Conservation (phyloP, 495 filamentous ascomycete species). For the Podospora sp. region DNA sequence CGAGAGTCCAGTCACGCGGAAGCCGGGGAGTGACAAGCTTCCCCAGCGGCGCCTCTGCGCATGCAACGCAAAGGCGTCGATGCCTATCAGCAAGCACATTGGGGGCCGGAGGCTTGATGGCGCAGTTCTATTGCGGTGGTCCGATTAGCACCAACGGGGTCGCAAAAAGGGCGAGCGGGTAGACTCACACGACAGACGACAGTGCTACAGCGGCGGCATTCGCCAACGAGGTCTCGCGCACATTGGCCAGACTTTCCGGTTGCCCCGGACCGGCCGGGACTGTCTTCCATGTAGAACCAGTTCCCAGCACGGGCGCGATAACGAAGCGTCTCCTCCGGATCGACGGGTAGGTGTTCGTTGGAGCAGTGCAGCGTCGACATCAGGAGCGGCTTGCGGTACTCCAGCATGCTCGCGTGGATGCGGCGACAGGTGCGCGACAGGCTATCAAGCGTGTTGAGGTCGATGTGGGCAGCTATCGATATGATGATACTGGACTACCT, state of each 20-base stretch:
- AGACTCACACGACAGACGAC: constrained; percentile 74
- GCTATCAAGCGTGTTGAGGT: constrained; percentile 81
- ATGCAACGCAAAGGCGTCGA: constrained; percentile 75
- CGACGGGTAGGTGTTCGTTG: constrained; percentile 60
- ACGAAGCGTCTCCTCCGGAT: constrained; percentile 51
- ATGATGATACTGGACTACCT: constrained; percentile 65
- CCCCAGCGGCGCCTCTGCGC: constrained; percentile 65
- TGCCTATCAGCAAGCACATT: constrained; percentile 66
- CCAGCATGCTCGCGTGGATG: constrained; percentile 71
- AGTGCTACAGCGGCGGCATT: constrained; percentile 75
- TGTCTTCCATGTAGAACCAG: constrained; percentile 55
- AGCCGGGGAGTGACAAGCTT: constrained; percentile 40
- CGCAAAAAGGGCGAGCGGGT: neutral
- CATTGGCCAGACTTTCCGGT: constrained; percentile 72
- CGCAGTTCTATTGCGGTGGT: constrained; percentile 71
- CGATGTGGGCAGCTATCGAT: constrained; percentile 71
- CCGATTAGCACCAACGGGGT: neutral
- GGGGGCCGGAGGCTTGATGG: constrained; percentile 70
- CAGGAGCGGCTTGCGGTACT: constrained; percentile 71
- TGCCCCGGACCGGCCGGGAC: constrained; percentile 31
- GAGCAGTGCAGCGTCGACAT: constrained; percentile 75
- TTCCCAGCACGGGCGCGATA: constrained; percentile 54
- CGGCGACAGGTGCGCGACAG: constrained; percentile 80
- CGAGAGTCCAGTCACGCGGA: constrained; percentile 30
- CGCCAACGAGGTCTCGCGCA: constrained; percentile 80